A percentile compares a stretch with the other conserved stretches of the same genome.
Conservation (phyloP, 305 asterid species). For the Fraxinus xanthoxyloides region DNA sequence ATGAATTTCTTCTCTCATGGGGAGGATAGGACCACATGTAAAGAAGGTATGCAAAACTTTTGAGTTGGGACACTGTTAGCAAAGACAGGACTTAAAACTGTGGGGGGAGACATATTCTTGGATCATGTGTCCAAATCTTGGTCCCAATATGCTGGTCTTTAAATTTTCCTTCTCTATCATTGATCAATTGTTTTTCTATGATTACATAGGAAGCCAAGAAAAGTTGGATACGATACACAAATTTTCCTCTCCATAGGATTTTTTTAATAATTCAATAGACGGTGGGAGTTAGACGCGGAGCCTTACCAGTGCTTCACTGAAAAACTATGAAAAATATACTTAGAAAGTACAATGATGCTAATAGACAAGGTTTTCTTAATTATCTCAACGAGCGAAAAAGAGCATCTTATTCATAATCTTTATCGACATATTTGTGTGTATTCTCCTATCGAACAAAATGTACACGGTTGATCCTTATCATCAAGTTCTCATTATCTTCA, state of each 20-base stretch:
- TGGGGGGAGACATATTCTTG: slow-evolving; percentile 58
- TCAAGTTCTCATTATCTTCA: background rate
- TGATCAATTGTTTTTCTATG: slow-evolving; percentile 33
- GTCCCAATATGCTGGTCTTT: slow-evolving; percentile 49
- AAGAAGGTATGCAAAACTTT: slow-evolving; percentile 17
- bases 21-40: slow-evolving; percentile 19
- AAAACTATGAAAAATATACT: background rate
- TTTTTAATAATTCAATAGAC: background rate
- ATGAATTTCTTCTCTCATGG: background rate
- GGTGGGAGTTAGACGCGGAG: background rate
- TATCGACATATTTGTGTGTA: background rate
- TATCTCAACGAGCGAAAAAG: background rate
- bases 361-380: background rate
- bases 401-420: background rate
- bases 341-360: background rate
- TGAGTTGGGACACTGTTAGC: slow-evolving; percentile 19
- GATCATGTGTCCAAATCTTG: slow-evolving; percentile 83
- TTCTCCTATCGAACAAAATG: background rate
- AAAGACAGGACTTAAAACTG: slow-evolving; percentile 36
- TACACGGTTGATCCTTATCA: background rate
- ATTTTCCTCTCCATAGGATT: background rate
- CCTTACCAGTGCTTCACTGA: background rate
- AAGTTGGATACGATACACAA: background rate
- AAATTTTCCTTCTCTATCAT: slow-evolving; percentile 16
- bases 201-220: slow-evolving; percentile 15